phyloP scores from a whole-genome alignment of 495 filamentous ascomycete species.

The Tuber magnatum region DNA sequence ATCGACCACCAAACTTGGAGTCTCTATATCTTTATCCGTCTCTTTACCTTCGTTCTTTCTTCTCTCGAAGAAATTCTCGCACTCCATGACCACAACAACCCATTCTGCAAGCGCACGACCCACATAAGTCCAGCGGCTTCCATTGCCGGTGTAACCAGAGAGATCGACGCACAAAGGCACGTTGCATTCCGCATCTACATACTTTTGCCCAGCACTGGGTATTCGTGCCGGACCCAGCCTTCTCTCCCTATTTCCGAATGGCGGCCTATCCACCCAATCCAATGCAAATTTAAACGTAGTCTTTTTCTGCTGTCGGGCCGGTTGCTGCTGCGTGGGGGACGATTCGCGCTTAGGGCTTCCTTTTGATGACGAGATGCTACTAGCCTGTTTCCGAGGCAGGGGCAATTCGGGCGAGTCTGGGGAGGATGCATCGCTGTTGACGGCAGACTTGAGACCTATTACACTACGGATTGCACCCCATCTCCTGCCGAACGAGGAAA shows the following conservation, averaged over 20 bases:
- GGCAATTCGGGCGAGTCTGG: constrained; percentile 25
- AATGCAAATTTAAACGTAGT: constrained; percentile 73
- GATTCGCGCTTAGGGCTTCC: constrained; percentile 27
- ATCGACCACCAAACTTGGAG: constrained; percentile 78
- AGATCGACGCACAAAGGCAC: constrained; percentile 27
- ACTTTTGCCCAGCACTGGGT: constrained; percentile 60
- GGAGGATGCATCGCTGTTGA: constrained; percentile 40
- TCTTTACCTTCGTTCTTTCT: constrained; percentile 80
- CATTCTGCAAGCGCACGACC: constrained; percentile 90
- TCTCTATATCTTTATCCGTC: constrained; percentile 68
- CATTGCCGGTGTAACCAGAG: constrained; percentile 24
- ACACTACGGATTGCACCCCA: constrained; percentile 37
- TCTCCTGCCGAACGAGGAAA: constrained; percentile 23
- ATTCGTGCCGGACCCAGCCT: constrained; percentile 66
- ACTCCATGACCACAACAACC: constrained; percentile 74
- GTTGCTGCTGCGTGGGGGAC: constrained; percentile 39
- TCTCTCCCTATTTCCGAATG: constrained; percentile 51
- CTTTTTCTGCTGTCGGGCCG: constrained; percentile 49
- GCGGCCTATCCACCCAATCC: constrained; percentile 60
- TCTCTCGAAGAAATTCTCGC: constrained; percentile 85
- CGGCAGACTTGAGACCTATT: constrained; percentile 27
- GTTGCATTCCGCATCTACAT: constrained; percentile 44
- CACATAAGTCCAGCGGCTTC: constrained; percentile 55
- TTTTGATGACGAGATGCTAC: constrained; percentile 37
- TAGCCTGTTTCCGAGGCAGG: constrained; percentile 41